phyloP scores from a whole-genome alignment of 1,284 basidiomycete species.

The Ustilago vetiveriae region DNA sequence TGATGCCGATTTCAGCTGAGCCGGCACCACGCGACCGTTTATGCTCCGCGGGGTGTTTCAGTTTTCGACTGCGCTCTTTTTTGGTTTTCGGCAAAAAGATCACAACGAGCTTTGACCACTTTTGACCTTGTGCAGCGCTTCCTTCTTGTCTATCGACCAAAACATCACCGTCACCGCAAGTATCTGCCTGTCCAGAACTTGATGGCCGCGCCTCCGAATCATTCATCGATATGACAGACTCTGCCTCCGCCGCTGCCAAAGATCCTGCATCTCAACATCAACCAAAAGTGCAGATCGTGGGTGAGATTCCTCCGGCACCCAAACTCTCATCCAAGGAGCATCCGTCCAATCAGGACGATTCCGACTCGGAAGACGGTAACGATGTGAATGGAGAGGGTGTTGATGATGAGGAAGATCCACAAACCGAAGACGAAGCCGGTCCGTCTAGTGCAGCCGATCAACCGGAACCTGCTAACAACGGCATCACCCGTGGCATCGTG shows the following conservation, averaged over 20 bases:
- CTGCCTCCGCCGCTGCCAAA: background rate
- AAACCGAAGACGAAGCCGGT: constrained; percentile 47
- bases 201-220: too few relatives aligned
- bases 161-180: too few relatives aligned
- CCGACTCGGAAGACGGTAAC: constrained; percentile 47
- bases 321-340: constrained; percentile 20
- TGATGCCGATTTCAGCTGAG: too few relatives aligned
- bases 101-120: constrained; percentile 27
- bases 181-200: too few relatives aligned
- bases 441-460: constrained; percentile 20
- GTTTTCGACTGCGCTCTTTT: constrained; percentile 18
- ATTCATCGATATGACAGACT: constrained; percentile 8
- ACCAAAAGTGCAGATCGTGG: constrained; percentile 33
- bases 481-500: constrained; percentile 29
- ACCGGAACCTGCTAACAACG: constrained; percentile 24
- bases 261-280: background rate
- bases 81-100: background rate
- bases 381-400: background rate
- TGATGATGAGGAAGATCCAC: constrained; percentile 31
- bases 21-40: background rate
- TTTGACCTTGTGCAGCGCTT: background rate
- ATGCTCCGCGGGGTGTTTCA: constrained; percentile 10
- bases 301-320: constrained; percentile 26
- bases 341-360: constrained; percentile 13
- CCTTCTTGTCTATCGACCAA: background rate